phyloP scores from a whole-genome alignment of 441 rosid genomes.

The Rhodomyrtus psidioides region DNA sequence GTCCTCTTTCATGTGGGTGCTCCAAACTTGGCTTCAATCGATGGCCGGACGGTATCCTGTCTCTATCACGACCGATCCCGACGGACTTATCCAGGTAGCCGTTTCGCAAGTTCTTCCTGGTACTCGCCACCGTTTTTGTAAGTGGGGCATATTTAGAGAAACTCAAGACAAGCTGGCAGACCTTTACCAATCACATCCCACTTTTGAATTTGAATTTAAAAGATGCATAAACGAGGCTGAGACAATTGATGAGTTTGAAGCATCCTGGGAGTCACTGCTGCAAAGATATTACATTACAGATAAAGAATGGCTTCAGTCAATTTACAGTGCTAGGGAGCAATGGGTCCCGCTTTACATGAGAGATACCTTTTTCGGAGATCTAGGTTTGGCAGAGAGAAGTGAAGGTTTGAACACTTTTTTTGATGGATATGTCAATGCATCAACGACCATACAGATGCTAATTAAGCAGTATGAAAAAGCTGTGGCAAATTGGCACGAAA shows the following conservation, averaged over 20 bases:
- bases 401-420: slow-evolving; percentile 11
- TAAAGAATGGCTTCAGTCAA: slow-evolving; percentile 9
- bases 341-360: slow-evolving; percentile 13
- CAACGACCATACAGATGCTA: not conserved
- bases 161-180: slow-evolving; percentile 10
- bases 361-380: slow-evolving; percentile 7
- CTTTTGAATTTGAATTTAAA: slow-evolving; percentile 11
- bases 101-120: slow-evolving; percentile 6
- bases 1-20: slow-evolving; percentile 12
- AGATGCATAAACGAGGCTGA: slow-evolving; percentile 10
- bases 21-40: slow-evolving; percentile 11
- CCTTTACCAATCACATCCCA: slow-evolving; percentile 6
- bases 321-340: slow-evolving; percentile 8
- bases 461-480: slow-evolving; percentile 8
- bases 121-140: slow-evolving; percentile 9
- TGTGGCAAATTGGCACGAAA: slow-evolving; percentile 10
- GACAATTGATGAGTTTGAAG: slow-evolving; percentile 5
- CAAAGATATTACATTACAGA: slow-evolving; percentile 5
- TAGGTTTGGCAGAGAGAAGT: not conserved
- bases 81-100: slow-evolving; percentile 4
- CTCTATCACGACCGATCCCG: slow-evolving; percentile 9
- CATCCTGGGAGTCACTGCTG: slow-evolving; percentile 7
- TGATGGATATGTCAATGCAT: not conserved
- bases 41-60: slow-evolving; percentile 6
- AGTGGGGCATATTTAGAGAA: slow-evolving; percentile 11